Evolutionary conservation across 495 filamentous ascomycete species (phyloP).

Genomic region (Tuber brumale): DNA sequence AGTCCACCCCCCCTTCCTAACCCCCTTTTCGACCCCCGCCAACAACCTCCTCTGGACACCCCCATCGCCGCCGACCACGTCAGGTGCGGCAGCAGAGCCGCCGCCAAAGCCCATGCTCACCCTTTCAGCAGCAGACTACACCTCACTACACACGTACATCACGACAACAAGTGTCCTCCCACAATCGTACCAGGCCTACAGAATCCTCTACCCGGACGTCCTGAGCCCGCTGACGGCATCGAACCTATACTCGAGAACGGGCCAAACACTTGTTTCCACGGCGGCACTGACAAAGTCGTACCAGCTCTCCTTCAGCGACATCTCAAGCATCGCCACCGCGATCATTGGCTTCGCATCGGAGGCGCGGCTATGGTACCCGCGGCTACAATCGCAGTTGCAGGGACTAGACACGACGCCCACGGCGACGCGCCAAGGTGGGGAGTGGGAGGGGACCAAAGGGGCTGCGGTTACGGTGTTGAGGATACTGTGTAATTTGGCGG

Average conservation of each 20-base stretch:
- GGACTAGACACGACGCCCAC: background rate
- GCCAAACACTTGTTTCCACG: background rate
- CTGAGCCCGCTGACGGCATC: background rate
- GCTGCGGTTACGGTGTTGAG: background rate
- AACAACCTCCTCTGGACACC: background rate
- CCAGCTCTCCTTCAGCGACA: background rate
- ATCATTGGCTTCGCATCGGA: background rate
- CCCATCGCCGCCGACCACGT: background rate
- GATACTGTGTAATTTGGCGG: background rate
- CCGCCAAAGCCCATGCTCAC: background rate
- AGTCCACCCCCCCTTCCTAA: background rate
- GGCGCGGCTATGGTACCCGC: background rate
- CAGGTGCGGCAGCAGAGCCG: background rate
- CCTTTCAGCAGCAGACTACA: background rate
- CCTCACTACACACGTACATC: background rate
- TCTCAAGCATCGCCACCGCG: background rate
- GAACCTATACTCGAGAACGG: background rate
- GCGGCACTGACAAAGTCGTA: background rate
- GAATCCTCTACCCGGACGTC: background rate
- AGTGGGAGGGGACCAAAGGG: background rate
- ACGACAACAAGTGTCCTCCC: background rate
- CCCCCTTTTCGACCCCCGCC: background rate
- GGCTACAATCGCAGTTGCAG: background rate
- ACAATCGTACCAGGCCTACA: background rate
- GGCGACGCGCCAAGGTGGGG: background rate